Evolutionary conservation across 2,329 filamentous ascomycete species (phyloP), one percentile per base, ranked within the genome.

Genomic region (Beauveria scarabaeidicola): DNA sequence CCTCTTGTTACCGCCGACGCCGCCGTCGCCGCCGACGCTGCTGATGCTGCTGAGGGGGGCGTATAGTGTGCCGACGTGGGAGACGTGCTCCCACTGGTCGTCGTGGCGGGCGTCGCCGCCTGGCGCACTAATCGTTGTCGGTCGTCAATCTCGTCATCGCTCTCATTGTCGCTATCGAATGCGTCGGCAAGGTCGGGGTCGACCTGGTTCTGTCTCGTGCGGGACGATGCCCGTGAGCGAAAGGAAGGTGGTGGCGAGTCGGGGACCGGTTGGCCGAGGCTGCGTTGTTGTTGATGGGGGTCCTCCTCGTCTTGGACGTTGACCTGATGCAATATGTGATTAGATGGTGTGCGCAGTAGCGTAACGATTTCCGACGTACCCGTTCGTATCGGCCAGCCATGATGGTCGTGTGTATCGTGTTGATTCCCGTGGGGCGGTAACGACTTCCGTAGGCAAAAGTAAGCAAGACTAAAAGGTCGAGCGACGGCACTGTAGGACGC

Each of bases 121-220:
- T 85, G 85, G 66, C 89, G 86, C 78, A 97, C 92, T 67, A 97
- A 75, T 65, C 92, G 85, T 74, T 94, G 90, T 66, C 91, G 83
- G 73, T 96, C 91, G 71, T 95, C 90, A 61, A 82, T 79, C 43
- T 74, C 71, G 61, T 88, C 87, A 59, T 89, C 88, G 69, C 86
- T 86, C 62, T 88, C 90, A 63, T 87, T 88, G 65, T 88, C 89
- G 68, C 88, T 85, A 70, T 91, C 93, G 72, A 99, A 99, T 1
- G 94, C 91, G 70, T 97, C 93, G 66, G 90, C 90, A 15, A 99
- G 82, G n/a, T 90, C 87, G 63, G 88, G 81, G 67, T 96, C 86
- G 62, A 91, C 88, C 9, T 68, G 72, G 63, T 68, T 72, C 58
- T 67, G 69, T 55, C 73, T 75, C 59, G 72, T 74, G 52, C 67